A percentile compares a stretch with the other conserved stretches of the same genome.
phyloP scores from a whole-genome alignment of 371 early-diverging fungal species.

The Actinomucor elegans region DNA sequence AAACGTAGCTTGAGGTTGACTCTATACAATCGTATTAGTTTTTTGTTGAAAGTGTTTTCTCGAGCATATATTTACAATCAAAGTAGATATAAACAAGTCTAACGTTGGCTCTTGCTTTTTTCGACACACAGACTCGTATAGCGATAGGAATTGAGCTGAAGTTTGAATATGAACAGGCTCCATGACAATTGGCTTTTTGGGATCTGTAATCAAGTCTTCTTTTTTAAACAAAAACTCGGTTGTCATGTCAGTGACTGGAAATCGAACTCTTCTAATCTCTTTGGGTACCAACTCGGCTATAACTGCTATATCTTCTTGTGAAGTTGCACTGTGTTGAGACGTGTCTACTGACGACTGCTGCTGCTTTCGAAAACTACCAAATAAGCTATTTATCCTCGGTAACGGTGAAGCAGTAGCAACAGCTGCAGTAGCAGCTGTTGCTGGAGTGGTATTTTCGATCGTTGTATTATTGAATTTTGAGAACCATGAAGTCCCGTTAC shows the following conservation, averaged over 20 bases:
- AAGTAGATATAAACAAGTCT: slow-evolving; percentile 42
- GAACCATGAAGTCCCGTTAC: slow-evolving; percentile 12
- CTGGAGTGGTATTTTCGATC: background rate
- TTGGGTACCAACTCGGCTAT: slow-evolving; percentile 30
- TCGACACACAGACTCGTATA: slow-evolving; percentile 51
- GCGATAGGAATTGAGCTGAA: slow-evolving; percentile 23
- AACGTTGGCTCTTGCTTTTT: slow-evolving; percentile 57
- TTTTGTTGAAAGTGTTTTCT: too few relatives aligned
- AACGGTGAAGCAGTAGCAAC: background rate
- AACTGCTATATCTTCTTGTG: background rate
- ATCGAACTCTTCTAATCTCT: slow-evolving; percentile 55
- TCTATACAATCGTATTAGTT: too few relatives aligned
- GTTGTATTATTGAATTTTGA: slow-evolving; percentile 11
- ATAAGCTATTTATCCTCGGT: slow-evolving; percentile 6
- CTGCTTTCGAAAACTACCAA: slow-evolving; percentile 7
- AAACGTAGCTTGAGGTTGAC: slow-evolving; percentile 22
- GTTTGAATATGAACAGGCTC: slow-evolving; percentile 20
- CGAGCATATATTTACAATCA: slow-evolving; percentile 48
- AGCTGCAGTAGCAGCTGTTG: background rate
- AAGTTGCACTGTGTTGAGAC: too few relatives aligned
- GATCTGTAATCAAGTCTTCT: slow-evolving; percentile 9
- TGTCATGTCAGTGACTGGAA: slow-evolving; percentile 50
- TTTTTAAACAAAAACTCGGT: slow-evolving; percentile 48
- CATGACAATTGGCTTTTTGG: background rate
- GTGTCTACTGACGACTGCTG: background rate